Evolutionary conservation across 2,329 filamentous ascomycete genomes (phyloP).

Genomic region (Didymella segeticola): DNA sequence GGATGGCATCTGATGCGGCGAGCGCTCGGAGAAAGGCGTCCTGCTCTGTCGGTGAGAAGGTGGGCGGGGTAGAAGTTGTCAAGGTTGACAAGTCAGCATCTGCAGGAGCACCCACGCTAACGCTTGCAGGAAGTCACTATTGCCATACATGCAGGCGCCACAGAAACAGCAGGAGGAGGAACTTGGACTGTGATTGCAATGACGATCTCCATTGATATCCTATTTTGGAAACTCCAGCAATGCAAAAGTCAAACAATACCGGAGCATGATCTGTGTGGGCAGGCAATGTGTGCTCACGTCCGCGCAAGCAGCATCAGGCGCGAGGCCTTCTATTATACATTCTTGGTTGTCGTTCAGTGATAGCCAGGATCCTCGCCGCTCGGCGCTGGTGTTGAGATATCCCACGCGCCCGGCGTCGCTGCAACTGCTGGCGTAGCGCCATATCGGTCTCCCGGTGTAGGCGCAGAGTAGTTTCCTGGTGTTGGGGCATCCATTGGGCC

Average conservation of each 20-base stretch:
- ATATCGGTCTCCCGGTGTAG: conserved; percentile 47
- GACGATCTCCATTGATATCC: conserved; percentile 12
- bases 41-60: not conserved
- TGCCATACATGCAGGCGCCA: not conserved
- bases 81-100: not conserved
- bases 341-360: conserved; percentile 21
- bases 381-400: conserved; percentile 55
- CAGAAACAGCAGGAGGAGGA: not conserved
- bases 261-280: not conserved
- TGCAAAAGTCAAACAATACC: conserved; percentile 15
- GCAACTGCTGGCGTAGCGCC: conserved; percentile 53
- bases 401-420: conserved; percentile 66
- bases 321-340: conserved; percentile 9
- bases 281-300: not conserved
- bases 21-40: not conserved
- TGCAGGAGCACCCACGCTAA: conserved; percentile 1
- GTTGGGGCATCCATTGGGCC: conserved; percentile 49
- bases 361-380: conserved; percentile 36
- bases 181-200: not conserved
- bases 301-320: not conserved
- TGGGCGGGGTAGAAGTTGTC: not conserved
- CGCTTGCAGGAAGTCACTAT: not conserved
- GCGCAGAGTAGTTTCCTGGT: conserved; percentile 49
- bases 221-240: conserved; percentile 25
- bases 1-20: not conserved